Conservation (phyloP, 495 filamentous ascomycete genomes). For the Podospora pseudocomata region DNA sequence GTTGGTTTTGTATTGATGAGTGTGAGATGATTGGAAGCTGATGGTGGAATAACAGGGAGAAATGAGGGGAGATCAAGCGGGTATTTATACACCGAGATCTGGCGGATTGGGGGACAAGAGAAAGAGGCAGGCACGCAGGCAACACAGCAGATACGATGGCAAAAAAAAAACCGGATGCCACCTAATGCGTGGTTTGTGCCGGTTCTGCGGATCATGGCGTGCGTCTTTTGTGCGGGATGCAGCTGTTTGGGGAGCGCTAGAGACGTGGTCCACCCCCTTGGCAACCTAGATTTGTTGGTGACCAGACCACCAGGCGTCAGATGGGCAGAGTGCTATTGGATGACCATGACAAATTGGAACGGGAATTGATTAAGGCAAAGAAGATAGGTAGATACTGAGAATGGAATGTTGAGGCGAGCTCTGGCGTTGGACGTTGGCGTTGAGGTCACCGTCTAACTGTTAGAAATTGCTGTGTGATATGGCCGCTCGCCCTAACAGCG, state of each 20-base stretch:
- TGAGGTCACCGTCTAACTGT: neutral
- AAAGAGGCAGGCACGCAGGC: neutral
- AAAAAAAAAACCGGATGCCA: constrained; percentile 6
- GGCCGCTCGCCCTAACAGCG: neutral
- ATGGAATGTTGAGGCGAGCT: neutral
- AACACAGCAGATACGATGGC: neutral
- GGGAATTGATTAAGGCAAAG: neutral
- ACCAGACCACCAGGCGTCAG: neutral
- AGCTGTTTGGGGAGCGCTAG: neutral
- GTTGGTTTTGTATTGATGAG: constrained; percentile 15
- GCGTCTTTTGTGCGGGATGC: constrained; percentile 19
- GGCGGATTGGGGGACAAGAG: neutral
- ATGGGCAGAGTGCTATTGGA: neutral
- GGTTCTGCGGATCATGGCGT: constrained; percentile 12
- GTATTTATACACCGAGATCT: neutral
- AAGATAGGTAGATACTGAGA: neutral
- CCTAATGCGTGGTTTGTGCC: constrained; percentile 20
- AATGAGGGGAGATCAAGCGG: neutral
- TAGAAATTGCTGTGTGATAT: neutral
- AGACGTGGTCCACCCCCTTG: neutral
- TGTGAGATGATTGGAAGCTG: constrained; percentile 7
- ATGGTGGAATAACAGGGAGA: constrained; percentile 12
- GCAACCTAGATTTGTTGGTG: neutral
- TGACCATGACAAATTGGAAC: neutral
- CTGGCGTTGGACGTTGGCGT: neutral